Evolutionary conservation across 805 yeast genomes (phyloP), one percentile per base, ranked within the genome.

Genomic region (Debaryomyces tyrocola): DNA sequence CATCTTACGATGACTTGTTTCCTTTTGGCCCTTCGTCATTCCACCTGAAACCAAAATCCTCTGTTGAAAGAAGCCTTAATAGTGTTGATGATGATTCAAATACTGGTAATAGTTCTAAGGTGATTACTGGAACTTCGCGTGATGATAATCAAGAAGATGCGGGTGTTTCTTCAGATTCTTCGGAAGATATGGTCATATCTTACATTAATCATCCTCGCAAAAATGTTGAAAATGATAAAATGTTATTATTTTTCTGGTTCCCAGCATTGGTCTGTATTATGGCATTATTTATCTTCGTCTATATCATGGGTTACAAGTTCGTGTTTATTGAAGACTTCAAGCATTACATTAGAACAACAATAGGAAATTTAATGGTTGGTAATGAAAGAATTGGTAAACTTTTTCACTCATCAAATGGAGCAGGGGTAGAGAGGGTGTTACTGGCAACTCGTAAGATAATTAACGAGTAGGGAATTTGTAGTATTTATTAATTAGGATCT

Each of bases 171-270:
- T 66, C 74, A 1, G 78, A 73, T 51, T 67, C 74, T 18, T 68
- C 74, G 0, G 78, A 73, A 46, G 78, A 73, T 47, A 59, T 73
- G 67, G 70, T 69, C 8, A 59, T 73, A 6, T 61, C 74, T n/a
- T 69, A 66, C 47, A 65, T 73, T 38, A 68, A 73, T 54, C 73
- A 65, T 46, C 74, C 77, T 5, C 57, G 79, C 20, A 78, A 77
- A 54, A 68, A 80, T 0, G 69, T 79, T 33, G 75, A 73, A 55
- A 86, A 89, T 57, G 97, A 91, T 66, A 85, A 81, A 59, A 85
- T 90, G 88, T 73, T 91, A 52, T 69, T 89, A 50, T 88, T 91
- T 63, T 90, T 91, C 77, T 91, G 97, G 97, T 67, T 90, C 47
- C 97, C 97, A 11, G 77, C 87, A 33, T 66, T 80, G 62, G 67